These are phyloP conservation scores for Colletotrichum siamense DNA, from an alignment of 2,329 filamentous ascomycete species.

Conservation along the genomic window DNA sequence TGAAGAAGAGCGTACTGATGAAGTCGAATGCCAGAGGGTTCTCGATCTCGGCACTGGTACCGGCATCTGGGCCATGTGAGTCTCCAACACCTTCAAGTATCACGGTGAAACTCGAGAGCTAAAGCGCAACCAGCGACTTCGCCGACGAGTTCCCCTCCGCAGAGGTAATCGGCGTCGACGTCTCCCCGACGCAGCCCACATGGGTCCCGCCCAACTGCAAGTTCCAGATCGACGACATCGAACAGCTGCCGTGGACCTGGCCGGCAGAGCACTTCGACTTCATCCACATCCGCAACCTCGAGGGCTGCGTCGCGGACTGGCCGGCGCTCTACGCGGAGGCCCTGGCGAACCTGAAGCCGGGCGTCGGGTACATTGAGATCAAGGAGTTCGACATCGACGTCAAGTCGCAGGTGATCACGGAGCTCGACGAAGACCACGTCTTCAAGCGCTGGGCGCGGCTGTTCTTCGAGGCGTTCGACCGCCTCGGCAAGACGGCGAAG, in stretches of 20 bases:
- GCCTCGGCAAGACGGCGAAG: conserved; percentile 33
- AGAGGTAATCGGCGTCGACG: conserved; percentile 55
- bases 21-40: conserved; percentile 34
- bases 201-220: conserved; percentile 66
- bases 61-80: conserved; percentile 48
- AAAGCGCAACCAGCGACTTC: conserved; percentile 46
- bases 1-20: background rate
- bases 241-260: conserved; percentile 51
- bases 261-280: conserved; percentile 58
- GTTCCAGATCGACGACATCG: conserved; percentile 69
- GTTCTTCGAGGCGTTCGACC: conserved; percentile 31
- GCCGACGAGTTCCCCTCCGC: conserved; percentile 47
- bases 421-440: conserved; percentile 1
- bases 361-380: conserved; percentile 34
- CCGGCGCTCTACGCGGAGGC: conserved; percentile 34
- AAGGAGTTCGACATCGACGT: conserved; percentile 23
- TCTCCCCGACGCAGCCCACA: conserved; percentile 61
- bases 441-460: conserved; percentile 29
- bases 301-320: conserved; percentile 60
- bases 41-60: conserved; percentile 49
- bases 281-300: conserved; percentile 61
- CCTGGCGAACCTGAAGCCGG: conserved; percentile 51
- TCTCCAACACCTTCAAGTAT: background rate
- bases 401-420: conserved; percentile 23
- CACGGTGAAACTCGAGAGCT: no score